Conservation (phyloP, 306 rosid genomes). For the Acacia crassicarpa region DNA sequence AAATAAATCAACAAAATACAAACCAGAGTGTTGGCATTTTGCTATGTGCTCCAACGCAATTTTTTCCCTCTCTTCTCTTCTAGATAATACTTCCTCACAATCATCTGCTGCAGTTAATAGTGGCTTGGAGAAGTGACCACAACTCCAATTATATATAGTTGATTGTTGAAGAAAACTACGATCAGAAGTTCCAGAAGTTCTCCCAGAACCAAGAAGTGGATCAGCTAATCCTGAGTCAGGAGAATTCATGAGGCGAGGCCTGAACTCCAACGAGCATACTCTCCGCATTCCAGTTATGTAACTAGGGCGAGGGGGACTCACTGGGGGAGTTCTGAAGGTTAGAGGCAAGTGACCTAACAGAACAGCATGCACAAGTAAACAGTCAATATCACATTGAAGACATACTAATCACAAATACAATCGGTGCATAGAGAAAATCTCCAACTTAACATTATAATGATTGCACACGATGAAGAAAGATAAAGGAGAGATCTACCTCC, state of each 20-base stretch:
- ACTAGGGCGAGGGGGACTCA: constrained; percentile 82
- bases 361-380: constrained; percentile 24
- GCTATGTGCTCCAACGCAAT: constrained; percentile 84
- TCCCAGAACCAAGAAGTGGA: constrained; percentile 83
- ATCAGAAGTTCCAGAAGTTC: constrained; percentile 63
- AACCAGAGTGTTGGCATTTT: constrained; percentile 93
- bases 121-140: constrained; percentile 95
- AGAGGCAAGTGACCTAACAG: constrained; percentile 79
- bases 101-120: constrained; percentile 76
- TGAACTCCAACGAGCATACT: constrained; percentile 87
- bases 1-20: constrained; percentile 26
- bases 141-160: constrained; percentile 91
- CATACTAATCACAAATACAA: background rate
- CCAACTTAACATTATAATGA: background rate
- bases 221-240: constrained; percentile 94
- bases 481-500: constrained; percentile 57
- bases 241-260: constrained; percentile 83
- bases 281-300: constrained; percentile 86
- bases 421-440: constrained; percentile 14
- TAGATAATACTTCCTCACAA: constrained; percentile 60
- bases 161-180: constrained; percentile 92
- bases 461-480: constrained; percentile 12
- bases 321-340: constrained; percentile 97
- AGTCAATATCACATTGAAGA: constrained; percentile 9
- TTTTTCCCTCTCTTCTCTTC: constrained; percentile 94